Evolutionary conservation across 345 rosid genomes (phyloP), one percentile per base, ranked within the genome.

Genomic region (Sapria himalayana): DNA sequence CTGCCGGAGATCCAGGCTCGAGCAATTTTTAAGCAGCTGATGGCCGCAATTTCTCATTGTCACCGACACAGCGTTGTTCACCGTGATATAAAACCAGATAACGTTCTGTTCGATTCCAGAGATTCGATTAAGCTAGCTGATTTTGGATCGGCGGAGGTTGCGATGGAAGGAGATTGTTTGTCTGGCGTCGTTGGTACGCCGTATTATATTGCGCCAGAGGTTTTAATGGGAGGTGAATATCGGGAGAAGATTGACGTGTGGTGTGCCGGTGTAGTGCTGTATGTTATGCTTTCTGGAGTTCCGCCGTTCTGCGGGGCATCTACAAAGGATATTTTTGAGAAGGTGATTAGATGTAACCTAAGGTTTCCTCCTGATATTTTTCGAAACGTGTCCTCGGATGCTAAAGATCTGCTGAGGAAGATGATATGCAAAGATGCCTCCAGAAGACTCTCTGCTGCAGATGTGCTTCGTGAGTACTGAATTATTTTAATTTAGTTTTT

Each of bases 201-300:
- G 27, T 79, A 89, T 10, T 82, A 82, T 19, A 74, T 79, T 0
- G 92, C 86, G 8, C 84, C 81, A 46, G 98, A 89, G 71, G 76
- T 82, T 23, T 55, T 82, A 37, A 39, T 54, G 55, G 95, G 93
- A 39, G 52, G 69, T 44, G 65, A 68, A 25, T 79, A 79, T 34
- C 59, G 57, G 0, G 86, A 74, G 68, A 80, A 89, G 52, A 81
- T 74, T 1, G 95, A 89, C 29, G 60, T 79, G 32, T 76, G 94
- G 94, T 78, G 98, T 29, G 80, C 70, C 1, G 81, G 98, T 0
- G 84, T 82, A 3, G 72, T 76, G 20, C 20, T 79, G 33, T 89
- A 74, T 41, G 58, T 81, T 1, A 61, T 89, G 86, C 29, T 76
- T 16, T 85, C 82, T 0, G 91, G 93, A 2, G 60, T 65, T 3